Evolutionary conservation across 768 basidiomycete species (phyloP).

Genomic region (Pleurotus salmoneostramineus): DNA sequence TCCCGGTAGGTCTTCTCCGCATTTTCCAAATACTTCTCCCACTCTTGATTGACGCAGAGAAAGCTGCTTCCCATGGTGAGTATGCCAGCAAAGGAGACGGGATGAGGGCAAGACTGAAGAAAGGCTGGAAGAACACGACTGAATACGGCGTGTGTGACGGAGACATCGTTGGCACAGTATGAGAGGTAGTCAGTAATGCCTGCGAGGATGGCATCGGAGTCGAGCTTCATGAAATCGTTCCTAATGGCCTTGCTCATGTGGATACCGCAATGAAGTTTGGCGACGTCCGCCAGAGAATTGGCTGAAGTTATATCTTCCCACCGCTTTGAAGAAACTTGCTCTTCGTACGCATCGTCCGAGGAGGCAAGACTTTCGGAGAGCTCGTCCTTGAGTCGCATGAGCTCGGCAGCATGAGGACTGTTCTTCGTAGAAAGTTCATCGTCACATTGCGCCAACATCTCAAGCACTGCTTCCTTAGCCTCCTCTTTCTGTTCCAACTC

Average conservation of each 20-base stretch:
- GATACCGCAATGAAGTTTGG: constrained; percentile 83
- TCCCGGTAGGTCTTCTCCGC: constrained; percentile 74
- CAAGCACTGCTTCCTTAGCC: constrained; percentile 54
- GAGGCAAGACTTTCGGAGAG: constrained; percentile 32
- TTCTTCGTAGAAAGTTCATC: constrained; percentile 48
- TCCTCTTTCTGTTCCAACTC: constrained; percentile 55
- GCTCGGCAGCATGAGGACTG: constrained; percentile 38
- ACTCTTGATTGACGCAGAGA: constrained; percentile 84
- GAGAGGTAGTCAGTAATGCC: constrained; percentile 70
- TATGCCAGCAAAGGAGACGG: constrained; percentile 89
- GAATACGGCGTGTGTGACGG: constrained; percentile 81
- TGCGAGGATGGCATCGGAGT: constrained; percentile 59
- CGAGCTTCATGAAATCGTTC: constrained; percentile 68
- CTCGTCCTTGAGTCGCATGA: constrained; percentile 28
- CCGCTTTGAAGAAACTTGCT: constrained; percentile 38
- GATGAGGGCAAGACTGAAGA: constrained; percentile 80
- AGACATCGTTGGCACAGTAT: constrained; percentile 87
- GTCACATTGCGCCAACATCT: constrained; percentile 35
- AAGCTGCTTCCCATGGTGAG: constrained; percentile 91
- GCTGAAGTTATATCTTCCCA: constrained; percentile 95
- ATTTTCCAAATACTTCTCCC: constrained; percentile 77
- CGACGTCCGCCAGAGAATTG: constrained; percentile 91
- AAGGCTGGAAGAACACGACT: constrained; percentile 76
- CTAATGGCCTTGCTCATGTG: constrained; percentile 75
- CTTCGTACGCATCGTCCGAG: constrained; percentile 16